Evolutionary conservation across 2,329 filamentous ascomycete species (phyloP), one percentile per base, ranked within the genome.

Genomic region (Cladosporium sp.): DNA sequence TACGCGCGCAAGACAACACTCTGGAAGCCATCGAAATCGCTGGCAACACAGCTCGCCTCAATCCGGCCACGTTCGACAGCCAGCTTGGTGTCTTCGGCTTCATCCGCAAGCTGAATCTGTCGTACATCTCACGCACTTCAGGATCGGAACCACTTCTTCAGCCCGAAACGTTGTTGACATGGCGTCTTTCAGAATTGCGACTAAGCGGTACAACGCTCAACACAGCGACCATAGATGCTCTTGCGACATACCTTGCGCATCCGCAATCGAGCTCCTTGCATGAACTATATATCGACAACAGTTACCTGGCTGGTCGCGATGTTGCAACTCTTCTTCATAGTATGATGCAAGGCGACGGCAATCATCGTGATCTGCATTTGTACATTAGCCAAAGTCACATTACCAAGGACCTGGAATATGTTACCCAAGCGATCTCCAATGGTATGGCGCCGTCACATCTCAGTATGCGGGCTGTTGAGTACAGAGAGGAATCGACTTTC

Each of bases 401-500:
- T 23, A 81, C 83, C 63, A 80, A 82, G 65, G 80, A 83, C 46
- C 78, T 86, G 36, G 79, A 81, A 59, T 79, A 83, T 48, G 78
- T 87, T 49, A 81, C 83, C 10, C 79, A 80, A 58, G 84, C 84
- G 2, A 85, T 87, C 57, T 75, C 80, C 25, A 76, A 76, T 58
- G 81, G 82, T 32, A 78, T 83, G 53, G 86, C 88, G 0, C 89
- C 89, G 1, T 83, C 87, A 2, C 85, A 86, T 69, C 75, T 91
- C 30, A 88, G 86, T 5, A 87, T 91, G 78, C 82, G 86, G 39
- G 86, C 89, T 77, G 85, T 91, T 39, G 89, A 91, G 72, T 91
- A 89, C 72, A 84, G 87, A 65, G 84, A 86, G 66, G 87, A 90
- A 71, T 79, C 83, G 13, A 83, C 87, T 65, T 91, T 91, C 68